These are phyloP conservation scores for Poa annua DNA, from an alignment of 176 grass and related monocot genomes.

Conservation along the genomic window DNA sequence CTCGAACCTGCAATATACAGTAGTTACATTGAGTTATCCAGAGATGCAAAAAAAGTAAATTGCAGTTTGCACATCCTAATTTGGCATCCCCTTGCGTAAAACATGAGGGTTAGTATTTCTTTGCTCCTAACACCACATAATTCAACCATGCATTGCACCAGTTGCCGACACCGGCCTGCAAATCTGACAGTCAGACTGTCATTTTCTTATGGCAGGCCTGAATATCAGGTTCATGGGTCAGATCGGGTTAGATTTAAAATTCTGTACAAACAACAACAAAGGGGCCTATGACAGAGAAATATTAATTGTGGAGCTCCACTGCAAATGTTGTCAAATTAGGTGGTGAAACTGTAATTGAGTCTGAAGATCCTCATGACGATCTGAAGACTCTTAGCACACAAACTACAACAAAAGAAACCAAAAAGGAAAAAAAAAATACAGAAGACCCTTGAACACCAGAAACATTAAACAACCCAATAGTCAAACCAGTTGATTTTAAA, in stretches of 20 bases:
- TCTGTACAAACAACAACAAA: not conserved
- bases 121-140: not conserved
- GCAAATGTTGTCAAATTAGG: not conserved
- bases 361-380: not conserved
- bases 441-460: not conserved
- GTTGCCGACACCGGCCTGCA: not conserved
- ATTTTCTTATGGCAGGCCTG: not conserved
- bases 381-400: not conserved
- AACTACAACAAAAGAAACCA: not conserved
- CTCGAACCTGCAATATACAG: slow-evolving; percentile 68
- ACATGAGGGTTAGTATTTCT: not conserved
- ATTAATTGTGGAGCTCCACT: not conserved
- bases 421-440: not conserved
- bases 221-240: not conserved
- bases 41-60: not conserved
- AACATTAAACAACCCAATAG: slow-evolving; percentile 33
- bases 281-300: not conserved
- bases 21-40: not conserved
- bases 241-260: not conserved
- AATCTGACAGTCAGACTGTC: not conserved
- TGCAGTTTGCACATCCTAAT: not conserved
- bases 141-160: not conserved
- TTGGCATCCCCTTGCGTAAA: not conserved
- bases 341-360: not conserved
- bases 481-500: not conserved